A percentile compares a stretch with the other conserved stretches of the same genome.
phyloP scores from a whole-genome alignment of 495 filamentous ascomycete genomes.

The Hypoxylon perforatum region DNA sequence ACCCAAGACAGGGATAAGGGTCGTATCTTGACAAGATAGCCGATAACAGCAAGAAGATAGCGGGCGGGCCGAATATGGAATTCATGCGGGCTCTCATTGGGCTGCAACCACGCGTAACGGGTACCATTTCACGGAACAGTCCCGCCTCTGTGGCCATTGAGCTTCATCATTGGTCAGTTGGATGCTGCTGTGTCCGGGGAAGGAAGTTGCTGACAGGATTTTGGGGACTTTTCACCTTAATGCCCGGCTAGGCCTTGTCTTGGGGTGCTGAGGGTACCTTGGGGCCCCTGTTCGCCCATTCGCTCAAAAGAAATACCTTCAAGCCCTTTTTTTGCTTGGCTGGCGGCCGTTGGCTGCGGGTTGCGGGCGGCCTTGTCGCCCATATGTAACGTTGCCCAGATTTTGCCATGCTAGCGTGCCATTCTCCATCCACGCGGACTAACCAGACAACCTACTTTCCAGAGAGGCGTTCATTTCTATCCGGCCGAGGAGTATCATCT shows the following conservation, averaged over 20 bases:
- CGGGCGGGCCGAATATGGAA: constrained; percentile 39
- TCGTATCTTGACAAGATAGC: constrained; percentile 12
- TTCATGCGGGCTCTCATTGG: constrained; percentile 28
- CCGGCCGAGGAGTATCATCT: neutral
- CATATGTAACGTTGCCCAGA: constrained; percentile 41
- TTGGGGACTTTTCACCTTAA: constrained; percentile 15
- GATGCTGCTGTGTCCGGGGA: constrained; percentile 31
- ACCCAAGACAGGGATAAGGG: constrained; percentile 9
- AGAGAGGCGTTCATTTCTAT: neutral
- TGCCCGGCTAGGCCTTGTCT: constrained; percentile 7
- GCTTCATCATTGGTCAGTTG: constrained; percentile 18
- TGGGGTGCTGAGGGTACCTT: neutral
- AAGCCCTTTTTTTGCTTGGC: neutral
- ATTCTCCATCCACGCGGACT: constrained; percentile 10
- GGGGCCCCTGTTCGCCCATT: constrained; percentile 8
- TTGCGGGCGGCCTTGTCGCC: neutral
- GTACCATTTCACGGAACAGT: constrained; percentile 12
- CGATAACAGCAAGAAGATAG: constrained; percentile 37
- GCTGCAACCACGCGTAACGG: neutral
- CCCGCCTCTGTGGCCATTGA: constrained; percentile 7
- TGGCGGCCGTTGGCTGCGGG: too few species aligned
- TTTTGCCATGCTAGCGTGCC: constrained; percentile 1
- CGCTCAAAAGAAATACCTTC: neutral
- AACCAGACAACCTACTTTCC: neutral
- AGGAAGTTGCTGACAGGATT: constrained; percentile 29